phyloP scores from a whole-genome alignment of 805 yeast species.

The Novakomyces olei region DNA sequence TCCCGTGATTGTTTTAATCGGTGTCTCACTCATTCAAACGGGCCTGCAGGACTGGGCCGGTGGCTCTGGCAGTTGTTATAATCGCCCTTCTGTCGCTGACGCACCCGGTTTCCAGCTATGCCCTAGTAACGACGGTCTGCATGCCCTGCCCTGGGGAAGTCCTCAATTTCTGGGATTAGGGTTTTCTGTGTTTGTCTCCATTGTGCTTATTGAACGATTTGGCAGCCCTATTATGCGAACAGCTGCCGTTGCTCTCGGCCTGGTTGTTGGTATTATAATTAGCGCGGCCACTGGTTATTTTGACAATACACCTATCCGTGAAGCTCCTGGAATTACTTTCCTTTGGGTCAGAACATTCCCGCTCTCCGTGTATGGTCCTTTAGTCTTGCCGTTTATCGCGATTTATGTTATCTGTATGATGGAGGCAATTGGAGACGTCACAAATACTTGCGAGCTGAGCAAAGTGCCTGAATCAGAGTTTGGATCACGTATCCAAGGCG shows the following conservation, averaged over 20 bases:
- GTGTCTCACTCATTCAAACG: conserved; percentile 40
- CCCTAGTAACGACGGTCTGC: conserved; percentile 30
- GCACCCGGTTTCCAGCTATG: conserved; percentile 25
- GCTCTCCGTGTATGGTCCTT: conserved; percentile 57
- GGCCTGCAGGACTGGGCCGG: conserved; percentile 80
- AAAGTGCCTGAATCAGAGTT: conserved; percentile 64
- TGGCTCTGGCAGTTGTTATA: conserved; percentile 33
- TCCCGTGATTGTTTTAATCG: conserved; percentile 74
- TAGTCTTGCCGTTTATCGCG: conserved; percentile 66
- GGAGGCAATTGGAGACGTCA: conserved; percentile 89
- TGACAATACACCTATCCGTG: conserved; percentile 29
- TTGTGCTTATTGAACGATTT: conserved; percentile 58
- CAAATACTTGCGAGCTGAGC: conserved; percentile 85
- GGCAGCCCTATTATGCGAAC: conserved; percentile 91
- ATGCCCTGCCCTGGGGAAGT: conserved; percentile 53
- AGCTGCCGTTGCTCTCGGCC: conserved; percentile 73
- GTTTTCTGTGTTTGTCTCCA: conserved; percentile 52
- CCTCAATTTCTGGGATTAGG: conserved; percentile 77
- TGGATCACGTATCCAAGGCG: conserved; percentile 81
- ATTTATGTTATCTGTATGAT: conserved; percentile 63
- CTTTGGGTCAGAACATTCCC: conserved; percentile 75
- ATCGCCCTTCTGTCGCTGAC: conserved; percentile 9
- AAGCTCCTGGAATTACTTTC: conserved; percentile 66
- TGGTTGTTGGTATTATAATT: conserved; percentile 72
- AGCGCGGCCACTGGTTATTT: conserved; percentile 83